Evolutionary conservation across 768 basidiomycete species (phyloP), one percentile per base, ranked within the genome.

Genomic region (Rhizopogon roseolus): DNA sequence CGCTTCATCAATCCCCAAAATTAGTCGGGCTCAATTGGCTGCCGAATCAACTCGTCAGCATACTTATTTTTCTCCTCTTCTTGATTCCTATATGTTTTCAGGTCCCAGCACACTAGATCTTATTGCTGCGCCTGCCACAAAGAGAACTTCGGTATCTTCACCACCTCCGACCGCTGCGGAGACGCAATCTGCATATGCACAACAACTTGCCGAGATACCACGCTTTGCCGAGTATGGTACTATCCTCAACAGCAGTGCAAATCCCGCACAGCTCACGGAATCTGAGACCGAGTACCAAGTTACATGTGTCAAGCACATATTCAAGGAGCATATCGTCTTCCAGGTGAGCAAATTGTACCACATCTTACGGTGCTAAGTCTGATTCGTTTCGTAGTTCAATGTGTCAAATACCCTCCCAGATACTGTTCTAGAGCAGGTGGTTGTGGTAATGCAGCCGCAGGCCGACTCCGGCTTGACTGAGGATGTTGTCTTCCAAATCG

Each of bases 211-310:
- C 2, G 88, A 88, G 50, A 85, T 98, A 27, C 86, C 94, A 19
- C 91, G 98, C 63, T 82, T 99, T 55, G 81, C 80, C 5, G 73
- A 77, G 7, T 98, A 96, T 68, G 97, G 97, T 9, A 70, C 88
- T 46, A 83, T 97, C 49, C 77, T 95, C 65, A 93, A 87, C 72
- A 98, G 93, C 78, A 90, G 84, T 58, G 58, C 80, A 37, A 90
- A 85, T 60, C 85, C 88, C 10, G 72, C 79, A 22, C 90, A 88
- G 57, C 84, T 98, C 54, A 98, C 97, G 13, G 97, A 99, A 73
- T 89, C 82, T 63, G 97, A 98, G 73, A 98, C 94, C 4, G 97
- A 98, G 72, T 99, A 98, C 66, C 93, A 97, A 65, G 96, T 98
- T 44, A 85, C 89, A 9, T 92, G 91, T 61, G 91, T 97, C 71